phyloP scores from a whole-genome alignment of 192 early-diverging fungal species.

The Coemansia sp. region DNA sequence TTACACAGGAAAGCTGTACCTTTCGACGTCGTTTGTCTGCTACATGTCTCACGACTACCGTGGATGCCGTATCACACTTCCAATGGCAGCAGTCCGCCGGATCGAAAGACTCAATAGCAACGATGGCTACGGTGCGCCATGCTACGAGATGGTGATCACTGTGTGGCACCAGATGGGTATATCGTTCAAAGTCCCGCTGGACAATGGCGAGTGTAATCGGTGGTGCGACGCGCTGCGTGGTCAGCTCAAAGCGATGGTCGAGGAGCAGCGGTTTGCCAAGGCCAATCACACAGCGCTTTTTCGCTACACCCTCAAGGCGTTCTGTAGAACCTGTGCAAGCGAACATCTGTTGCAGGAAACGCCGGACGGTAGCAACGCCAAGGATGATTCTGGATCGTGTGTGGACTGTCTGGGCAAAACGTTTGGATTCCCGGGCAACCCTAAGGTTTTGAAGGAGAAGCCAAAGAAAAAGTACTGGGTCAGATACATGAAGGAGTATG shows the following conservation, averaged over 20 bases:
- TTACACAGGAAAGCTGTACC: conserved; percentile 70
- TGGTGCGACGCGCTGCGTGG: conserved; percentile 79
- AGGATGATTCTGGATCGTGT: background rate
- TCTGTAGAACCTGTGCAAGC: conserved; percentile 67
- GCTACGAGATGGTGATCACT: conserved; percentile 76
- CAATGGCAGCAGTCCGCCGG: conserved; percentile 85
- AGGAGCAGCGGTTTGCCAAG: conserved; percentile 71
- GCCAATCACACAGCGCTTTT: conserved; percentile 29
- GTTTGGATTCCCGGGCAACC: conserved; percentile 53
- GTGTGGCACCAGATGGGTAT: conserved; percentile 90
- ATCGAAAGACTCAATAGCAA: conserved; percentile 84
- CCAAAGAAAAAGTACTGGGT: conserved; percentile 44
- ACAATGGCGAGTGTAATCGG: conserved; percentile 66
- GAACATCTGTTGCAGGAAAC: conserved; percentile 57
- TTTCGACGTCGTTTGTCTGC: conserved; percentile 87
- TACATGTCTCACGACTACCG: conserved; percentile 71
- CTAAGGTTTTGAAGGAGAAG: conserved; percentile 36
- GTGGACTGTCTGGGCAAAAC: conserved; percentile 45
- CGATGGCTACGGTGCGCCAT: conserved; percentile 32
- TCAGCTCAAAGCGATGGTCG: conserved; percentile 74
- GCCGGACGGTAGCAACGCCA: background rate
- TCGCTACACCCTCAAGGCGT: conserved; percentile 51
- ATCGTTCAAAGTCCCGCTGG: conserved; percentile 76
- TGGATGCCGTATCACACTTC: conserved; percentile 76
- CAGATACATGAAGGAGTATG: conserved; percentile 63